Evolutionary conservation across 2,329 filamentous ascomycete species (phyloP), one percentile per base, ranked within the genome.

Genomic region (Sarocladiaceae sp.): DNA sequence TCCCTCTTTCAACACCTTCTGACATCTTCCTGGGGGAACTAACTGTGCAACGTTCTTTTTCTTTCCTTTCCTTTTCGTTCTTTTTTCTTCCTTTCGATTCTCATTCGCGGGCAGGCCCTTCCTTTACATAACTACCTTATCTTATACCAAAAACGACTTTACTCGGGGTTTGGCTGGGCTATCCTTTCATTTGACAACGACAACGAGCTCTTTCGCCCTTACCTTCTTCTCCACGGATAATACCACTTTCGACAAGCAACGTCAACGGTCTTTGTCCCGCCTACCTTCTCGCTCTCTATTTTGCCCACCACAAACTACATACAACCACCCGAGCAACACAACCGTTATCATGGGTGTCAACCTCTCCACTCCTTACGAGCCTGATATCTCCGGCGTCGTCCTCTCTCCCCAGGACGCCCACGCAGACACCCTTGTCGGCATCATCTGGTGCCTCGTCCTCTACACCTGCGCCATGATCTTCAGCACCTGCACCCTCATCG

Each of bases 391-490:
- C 37, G 55, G 51, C 43, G 57, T 53, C 37, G 52, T 57, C 41
- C 56, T 66, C 47, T 56, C 58, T 33, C 54, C 57, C 2, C 9
- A 51, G 15, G 67, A 70, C 44, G 46, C 48, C 26, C 23, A 35
- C 27, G 49, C 57, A 31, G 55, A 57, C 50, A 57, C 66, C 43
- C 49, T 62, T 24, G 48, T 68, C 47, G 60, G 50, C 40, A 43
- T 61, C 39, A 51, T 61, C 48, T 69, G 66, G 65, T 55, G 45
- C 6, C 43, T 53, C 20, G 55, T 57, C 4, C 47, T 66, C 29
- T 68, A 69, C 54, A 56, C 44, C 42, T 60, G 62, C 47, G 64
- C 60, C 55, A 66, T 67, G 58, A 64, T 70, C 53, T 68, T 61
- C 51, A 65, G 59, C 47, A 66, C 66, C 23, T 62, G 65, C 54